Base-by-base conservation (phyloP, 257 asterid genomes). In the Salvia miltiorrhiza region DNA sequence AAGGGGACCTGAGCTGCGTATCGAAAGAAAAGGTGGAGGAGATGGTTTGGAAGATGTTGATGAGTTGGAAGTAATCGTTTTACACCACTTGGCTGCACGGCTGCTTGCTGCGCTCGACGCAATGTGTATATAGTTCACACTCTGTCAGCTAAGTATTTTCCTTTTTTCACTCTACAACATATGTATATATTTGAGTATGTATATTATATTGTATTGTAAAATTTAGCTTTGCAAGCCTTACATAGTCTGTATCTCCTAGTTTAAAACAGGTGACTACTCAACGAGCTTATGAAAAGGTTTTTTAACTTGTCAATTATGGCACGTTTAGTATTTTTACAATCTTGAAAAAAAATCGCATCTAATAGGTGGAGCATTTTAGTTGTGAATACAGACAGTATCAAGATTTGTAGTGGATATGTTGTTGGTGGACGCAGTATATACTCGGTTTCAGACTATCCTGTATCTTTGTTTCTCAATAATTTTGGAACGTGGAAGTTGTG, bases 21-120 rank as follows among this genome's bases (percentile, higher is more conserved):
- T 64, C 90, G 2, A 85, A 76, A 79, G 79, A 78, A 55, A 77
- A 65, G 77, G 84, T 93, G 1, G 87, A 87, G 73, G 86, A 85
- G 77, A 85, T 89, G 0, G 96, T 93, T 23, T 88, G 96, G 97
- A 88, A 84, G 79, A 88, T 83, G 97, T 71, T 93, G 53, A 88
- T 86, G 97, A 86, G 88, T 60, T 88, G 98, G 96, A 76, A 83
- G 58, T 84, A 69, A 78, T 21, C 40, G 39, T 7, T 9, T 39
- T 41, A 28, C 70, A 12, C 30, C 4, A 8, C 55, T 48, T 19
- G 26, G 24, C 9, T 35, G 40, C 40, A 12, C 13, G 12, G 23
- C 33, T 41, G 52, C 53, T 68, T 2, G 52, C 28, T 62, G 30
- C 40, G 52, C 53, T 68, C 5, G 52, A 47, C 52, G 30, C 40